Percentiles rank a stretch among this genome's conserved stretches.
These are phyloP conservation scores for Kwoniella dendrophila DNA, from an alignment of 768 basidiomycete species.

Conservation along the genomic window DNA sequence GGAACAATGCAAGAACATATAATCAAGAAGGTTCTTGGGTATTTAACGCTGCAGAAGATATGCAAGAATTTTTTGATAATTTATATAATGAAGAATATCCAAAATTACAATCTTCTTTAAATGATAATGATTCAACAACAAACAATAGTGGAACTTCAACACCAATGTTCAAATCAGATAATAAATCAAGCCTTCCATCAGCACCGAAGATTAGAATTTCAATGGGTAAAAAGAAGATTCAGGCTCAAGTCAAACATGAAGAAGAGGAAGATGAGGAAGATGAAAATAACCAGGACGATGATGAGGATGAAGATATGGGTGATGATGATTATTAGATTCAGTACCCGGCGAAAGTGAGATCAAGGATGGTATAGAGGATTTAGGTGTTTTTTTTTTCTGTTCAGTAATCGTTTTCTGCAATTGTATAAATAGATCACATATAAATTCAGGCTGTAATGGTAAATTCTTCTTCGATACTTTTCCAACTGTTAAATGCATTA, in stretches of 20 bases:
- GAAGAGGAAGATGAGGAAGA: constrained; percentile 68
- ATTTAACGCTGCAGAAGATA: constrained; percentile 88
- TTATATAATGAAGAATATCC: constrained; percentile 63
- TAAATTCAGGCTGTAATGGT: too few species aligned
- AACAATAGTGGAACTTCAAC: constrained; percentile 40
- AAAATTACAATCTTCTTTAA: constrained; percentile 9
- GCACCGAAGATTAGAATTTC: constrained; percentile 79
- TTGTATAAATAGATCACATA: too few species aligned
- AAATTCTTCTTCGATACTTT: too few species aligned
- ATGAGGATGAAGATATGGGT: constrained; percentile 26
- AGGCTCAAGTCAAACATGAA: constrained; percentile 9
- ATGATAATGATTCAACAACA: constrained; percentile 13
- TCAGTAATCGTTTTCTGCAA: too few species aligned
- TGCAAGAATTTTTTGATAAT: constrained; percentile 83
- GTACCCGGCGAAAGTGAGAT: not conserved
- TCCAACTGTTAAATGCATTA: too few species aligned
- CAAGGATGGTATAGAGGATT: not conserved
- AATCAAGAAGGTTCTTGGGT: constrained; percentile 96
- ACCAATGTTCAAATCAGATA: constrained; percentile 44
- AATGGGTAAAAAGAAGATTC: constrained; percentile 26
- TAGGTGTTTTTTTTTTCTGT: too few species aligned
- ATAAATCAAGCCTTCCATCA: constrained; percentile 57
- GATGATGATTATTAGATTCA: constrained; percentile 6
- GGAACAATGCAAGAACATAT: constrained; percentile 87
- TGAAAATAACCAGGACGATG: constrained; percentile 61